A percentile compares a stretch with the other conserved stretches of the same genome.
These are phyloP conservation scores for Conringia planisiliqua DNA, from an alignment of 345 rosid genomes.

Conservation along the genomic window DNA sequence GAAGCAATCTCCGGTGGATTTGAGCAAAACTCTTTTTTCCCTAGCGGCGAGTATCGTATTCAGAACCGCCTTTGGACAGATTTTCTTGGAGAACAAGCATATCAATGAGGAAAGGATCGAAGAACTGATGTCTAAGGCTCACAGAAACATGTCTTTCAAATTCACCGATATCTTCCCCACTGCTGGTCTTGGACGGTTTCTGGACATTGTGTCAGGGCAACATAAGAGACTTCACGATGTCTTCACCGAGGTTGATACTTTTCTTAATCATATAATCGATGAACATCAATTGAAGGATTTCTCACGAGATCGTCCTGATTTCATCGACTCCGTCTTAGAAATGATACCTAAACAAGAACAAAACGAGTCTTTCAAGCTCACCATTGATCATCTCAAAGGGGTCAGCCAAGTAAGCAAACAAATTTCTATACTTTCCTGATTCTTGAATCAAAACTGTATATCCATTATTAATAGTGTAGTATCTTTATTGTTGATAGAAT, in stretches of 20 bases:
- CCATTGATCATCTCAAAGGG: constrained; percentile 22
- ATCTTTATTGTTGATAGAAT: constrained; percentile 2
- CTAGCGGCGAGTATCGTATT: constrained; percentile 14
- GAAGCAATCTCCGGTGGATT: constrained; percentile 11
- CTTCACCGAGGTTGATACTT: constrained; percentile 12
- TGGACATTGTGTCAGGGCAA: constrained; percentile 9
- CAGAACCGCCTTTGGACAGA: constrained; percentile 15
- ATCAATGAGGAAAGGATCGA: background rate
- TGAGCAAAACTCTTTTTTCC: constrained; percentile 14
- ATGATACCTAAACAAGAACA: background rate
- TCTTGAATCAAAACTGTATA: background rate
- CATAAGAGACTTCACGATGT: background rate
- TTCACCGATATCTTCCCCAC: constrained; percentile 20
- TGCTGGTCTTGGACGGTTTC: constrained; percentile 18
- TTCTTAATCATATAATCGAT: constrained; percentile 2
- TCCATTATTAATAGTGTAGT: background rate
- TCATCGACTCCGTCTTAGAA: constrained; percentile 8
- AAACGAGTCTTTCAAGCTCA: constrained; percentile 8
- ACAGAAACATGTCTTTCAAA: background rate
- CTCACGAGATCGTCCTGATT: constrained; percentile 13
- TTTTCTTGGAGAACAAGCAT: constrained; percentile 18
- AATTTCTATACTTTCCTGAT: background rate
- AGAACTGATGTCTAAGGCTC: background rate
- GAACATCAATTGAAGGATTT: background rate
- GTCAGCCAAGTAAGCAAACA: background rate